Evolutionary conservation across 1,139 yeast genomes (phyloP).

Genomic region (Geotrichum carabidarum): DNA sequence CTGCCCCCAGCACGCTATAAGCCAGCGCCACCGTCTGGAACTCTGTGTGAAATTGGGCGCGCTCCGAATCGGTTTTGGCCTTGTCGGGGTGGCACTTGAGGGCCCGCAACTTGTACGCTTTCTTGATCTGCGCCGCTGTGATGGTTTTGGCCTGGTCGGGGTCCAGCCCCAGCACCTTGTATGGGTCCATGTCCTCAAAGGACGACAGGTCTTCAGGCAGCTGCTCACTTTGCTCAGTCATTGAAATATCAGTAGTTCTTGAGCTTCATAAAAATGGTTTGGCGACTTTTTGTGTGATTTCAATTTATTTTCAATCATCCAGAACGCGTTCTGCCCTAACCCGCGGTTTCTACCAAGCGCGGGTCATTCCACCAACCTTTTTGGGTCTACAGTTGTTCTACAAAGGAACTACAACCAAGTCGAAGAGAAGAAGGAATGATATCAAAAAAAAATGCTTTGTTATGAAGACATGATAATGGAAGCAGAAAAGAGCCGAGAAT

Average conservation of each 20-base stretch:
- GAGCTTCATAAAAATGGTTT: no score
- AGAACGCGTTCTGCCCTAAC: neutral
- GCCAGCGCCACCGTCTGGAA: conserved; percentile 76
- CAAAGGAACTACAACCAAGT: no score
- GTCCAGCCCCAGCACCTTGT: conserved; percentile 47
- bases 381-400: no score
- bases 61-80: conserved; percentile 40
- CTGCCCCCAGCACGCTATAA: conserved; percentile 63
- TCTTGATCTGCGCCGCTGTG: conserved; percentile 55
- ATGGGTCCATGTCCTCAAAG: conserved; percentile 52
- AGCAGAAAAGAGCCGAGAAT: no score
- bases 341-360: neutral
- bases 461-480: no score
- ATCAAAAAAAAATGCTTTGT: no score
- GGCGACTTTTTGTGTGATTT: neutral
- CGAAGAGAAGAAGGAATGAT: no score
- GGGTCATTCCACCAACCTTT: no score
- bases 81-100: conserved; percentile 78
- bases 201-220: conserved; percentile 12
- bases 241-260: conserved; percentile 11
- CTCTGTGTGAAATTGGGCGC: conserved; percentile 39
- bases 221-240: conserved; percentile 8
- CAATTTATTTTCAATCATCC: neutral
- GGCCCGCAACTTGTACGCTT: conserved; percentile 66
- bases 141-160: conserved; percentile 38